Conservation (phyloP, 129 eudicot species). For the Centella asiatica region DNA sequence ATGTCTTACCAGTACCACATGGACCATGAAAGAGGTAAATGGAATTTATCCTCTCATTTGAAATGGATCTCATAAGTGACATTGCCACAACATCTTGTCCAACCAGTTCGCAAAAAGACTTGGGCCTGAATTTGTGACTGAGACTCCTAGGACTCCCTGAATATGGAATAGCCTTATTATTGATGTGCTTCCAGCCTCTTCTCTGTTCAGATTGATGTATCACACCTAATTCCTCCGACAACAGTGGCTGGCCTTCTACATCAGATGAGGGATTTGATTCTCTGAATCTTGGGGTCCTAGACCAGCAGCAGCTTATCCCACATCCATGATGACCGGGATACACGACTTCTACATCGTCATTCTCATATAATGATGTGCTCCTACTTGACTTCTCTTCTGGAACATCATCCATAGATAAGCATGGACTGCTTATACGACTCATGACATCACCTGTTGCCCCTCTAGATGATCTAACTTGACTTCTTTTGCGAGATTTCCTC, state of each 20-base stretch:
- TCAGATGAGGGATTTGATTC: slow-evolving; percentile 30
- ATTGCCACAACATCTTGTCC: slow-evolving; percentile 63
- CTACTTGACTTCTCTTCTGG: slow-evolving; percentile 38
- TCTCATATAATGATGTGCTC: slow-evolving; percentile 32
- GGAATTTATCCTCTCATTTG: slow-evolving; percentile 44
- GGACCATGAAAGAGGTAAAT: slow-evolving; percentile 88
- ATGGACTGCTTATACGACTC: slow-evolving; percentile 62
- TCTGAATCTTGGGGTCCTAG: slow-evolving; percentile 50
- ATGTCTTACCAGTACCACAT: slow-evolving; percentile 86
- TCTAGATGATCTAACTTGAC: slow-evolving; percentile 30
- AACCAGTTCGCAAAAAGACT: slow-evolving; percentile 62
- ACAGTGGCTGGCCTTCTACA: slow-evolving; percentile 41
- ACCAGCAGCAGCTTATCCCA: slow-evolving; percentile 77
- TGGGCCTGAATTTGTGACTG: slow-evolving; percentile 76
- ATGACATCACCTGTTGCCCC: slow-evolving; percentile 47
- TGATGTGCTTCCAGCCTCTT: slow-evolving; percentile 23
- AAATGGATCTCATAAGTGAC: slow-evolving; percentile 51
- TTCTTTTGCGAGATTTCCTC: slow-evolving; percentile 25
- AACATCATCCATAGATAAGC: slow-evolving; percentile 41
- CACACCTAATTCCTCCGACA: slow-evolving; percentile 29
- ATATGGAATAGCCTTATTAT: slow-evolving; percentile 37
- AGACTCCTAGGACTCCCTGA: slow-evolving; percentile 69
- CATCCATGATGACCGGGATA: slow-evolving; percentile 49
- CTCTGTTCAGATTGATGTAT: slow-evolving; percentile 12
- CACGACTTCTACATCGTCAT: slow-evolving; percentile 40